Percentiles rank a stretch among this genome's conserved stretches.
Evolutionary conservation across 257 asterid genomes (phyloP).

Genomic region (Solanum pinnatisectum): DNA sequence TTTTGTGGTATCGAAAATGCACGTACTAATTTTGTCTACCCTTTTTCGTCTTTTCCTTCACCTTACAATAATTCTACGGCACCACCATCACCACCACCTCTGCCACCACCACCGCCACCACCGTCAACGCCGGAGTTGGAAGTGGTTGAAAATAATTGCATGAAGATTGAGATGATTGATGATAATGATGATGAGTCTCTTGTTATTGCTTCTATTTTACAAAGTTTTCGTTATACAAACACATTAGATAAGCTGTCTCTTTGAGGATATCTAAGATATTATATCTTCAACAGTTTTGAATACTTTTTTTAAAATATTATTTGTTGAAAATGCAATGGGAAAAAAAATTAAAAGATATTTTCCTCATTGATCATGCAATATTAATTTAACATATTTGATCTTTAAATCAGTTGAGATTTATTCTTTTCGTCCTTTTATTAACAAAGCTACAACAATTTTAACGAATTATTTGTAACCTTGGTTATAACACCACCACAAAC

Average conservation of each 20-base stretch:
- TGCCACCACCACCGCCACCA: neutral
- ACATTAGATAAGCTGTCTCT: neutral
- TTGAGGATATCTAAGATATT: neutral
- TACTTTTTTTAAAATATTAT: neutral
- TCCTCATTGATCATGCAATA: neutral
- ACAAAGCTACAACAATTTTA: neutral
- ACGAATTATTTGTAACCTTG: neutral
- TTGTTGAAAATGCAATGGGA: neutral
- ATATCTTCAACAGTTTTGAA: neutral
- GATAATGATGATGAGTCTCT: slow-evolving; percentile 23
- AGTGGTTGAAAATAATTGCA: neutral
- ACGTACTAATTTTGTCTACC: slow-evolving; percentile 23
- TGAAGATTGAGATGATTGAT: neutral
- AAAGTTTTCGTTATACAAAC: slow-evolving; percentile 19
- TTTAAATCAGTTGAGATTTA: neutral
- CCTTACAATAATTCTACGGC: neutral
- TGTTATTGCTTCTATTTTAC: slow-evolving; percentile 33
- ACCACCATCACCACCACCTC: neutral
- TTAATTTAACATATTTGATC: neutral
- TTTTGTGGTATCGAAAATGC: slow-evolving; percentile 21
- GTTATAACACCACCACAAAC: neutral
- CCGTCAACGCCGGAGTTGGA: neutral
- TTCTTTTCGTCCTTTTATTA: neutral
- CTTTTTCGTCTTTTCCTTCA: neutral
- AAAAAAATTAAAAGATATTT: neutral